These are phyloP conservation scores for Kwoniella bestiolae DNA, from an alignment of 768 basidiomycete genomes.

Conservation along the genomic window DNA sequence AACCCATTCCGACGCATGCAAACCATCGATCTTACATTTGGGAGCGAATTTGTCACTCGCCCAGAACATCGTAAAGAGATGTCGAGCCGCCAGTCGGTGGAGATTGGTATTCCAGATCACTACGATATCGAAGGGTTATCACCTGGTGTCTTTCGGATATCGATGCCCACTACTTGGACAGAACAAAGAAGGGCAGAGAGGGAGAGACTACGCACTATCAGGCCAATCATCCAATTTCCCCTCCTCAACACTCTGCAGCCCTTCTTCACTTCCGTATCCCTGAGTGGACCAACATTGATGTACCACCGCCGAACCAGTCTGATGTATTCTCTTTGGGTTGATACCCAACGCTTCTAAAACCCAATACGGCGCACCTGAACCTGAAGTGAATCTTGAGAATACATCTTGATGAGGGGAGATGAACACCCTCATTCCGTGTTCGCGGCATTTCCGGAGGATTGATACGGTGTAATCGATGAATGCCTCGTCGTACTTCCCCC, in stretches of 20 bases:
- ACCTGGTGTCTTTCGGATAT: constrained; percentile 76
- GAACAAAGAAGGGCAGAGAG: not conserved
- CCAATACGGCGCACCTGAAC: constrained; percentile 95
- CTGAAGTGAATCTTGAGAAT: constrained; percentile 96
- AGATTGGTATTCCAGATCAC: constrained; percentile 99
- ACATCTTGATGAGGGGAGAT: constrained; percentile 97
- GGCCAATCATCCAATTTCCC: constrained; percentile 37
- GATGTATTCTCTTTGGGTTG: constrained; percentile 64
- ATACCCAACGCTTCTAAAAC: constrained; percentile 86
- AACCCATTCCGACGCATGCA: constrained; percentile 88
- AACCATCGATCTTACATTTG: constrained; percentile 83
- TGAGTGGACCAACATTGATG: constrained; percentile 34
- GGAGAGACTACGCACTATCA: constrained; percentile 45
- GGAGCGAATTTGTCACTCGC: constrained; percentile 89
- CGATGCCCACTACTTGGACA: no score
- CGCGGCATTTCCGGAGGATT: constrained; percentile 86
- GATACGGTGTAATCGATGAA: constrained; percentile 90
- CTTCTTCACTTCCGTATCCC: constrained; percentile 40
- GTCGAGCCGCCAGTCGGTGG: constrained; percentile 81
- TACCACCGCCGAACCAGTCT: constrained; percentile 41
- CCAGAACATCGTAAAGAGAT: constrained; percentile 93
- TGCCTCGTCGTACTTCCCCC: constrained; percentile 84
- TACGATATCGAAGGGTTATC: constrained; percentile 58
- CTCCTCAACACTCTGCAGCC: constrained; percentile 24
- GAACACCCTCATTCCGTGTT: constrained; percentile 79